Evolutionary conservation across 2,329 filamentous ascomycete species (phyloP), one percentile per base, ranked within the genome.

Genomic region (Nothopassalora personata): DNA sequence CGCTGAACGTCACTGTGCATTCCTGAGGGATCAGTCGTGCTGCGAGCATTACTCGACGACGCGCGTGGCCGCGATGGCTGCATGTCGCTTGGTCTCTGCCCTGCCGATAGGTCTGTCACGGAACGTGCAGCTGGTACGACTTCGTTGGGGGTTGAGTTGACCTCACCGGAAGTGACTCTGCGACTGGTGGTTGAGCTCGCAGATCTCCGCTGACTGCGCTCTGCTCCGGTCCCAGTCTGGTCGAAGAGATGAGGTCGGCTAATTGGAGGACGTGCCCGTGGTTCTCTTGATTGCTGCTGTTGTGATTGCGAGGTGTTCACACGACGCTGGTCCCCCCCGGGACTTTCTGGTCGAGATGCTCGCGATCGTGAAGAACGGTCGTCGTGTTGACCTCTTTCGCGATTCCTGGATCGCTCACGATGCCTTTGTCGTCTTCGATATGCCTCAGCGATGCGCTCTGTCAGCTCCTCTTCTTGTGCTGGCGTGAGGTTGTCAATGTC

Each of bases 401-500:
- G 69, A 57, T 66, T 68, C 9, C 67, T 51, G 7, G 70, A 69
- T 4, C 67, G 60, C 15, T 72, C 69, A 53, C 69, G 51, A 61
- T 86, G 85, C 47, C 81, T 83, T 69, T 95, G 90, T 31, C 90
- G 82, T 61, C 90, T 83, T 59, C 90, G 81, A 70, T 95, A 96
- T 1, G 91, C 91, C 68, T 95, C 90, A 1, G 91, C 92, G 67
- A 97, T 96, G 60, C 89, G 86, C 69, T 93, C 89, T 64, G 90
- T 96, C 15, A 97, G 84, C 69, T 95, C 90, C 68, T 97, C 91
- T 70, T 97, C 91, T 68, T 91, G 89, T 52, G 80, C 84, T 15
- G 91, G 81, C 62, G 93, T 91, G 56, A 97, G 86, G 64, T 92
- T 92, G 68, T 94, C 89, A 57, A 97, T 77, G 70, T 97, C 92